Conservation (phyloP, 345 rosid species). For the Anastatica hierochuntica region DNA sequence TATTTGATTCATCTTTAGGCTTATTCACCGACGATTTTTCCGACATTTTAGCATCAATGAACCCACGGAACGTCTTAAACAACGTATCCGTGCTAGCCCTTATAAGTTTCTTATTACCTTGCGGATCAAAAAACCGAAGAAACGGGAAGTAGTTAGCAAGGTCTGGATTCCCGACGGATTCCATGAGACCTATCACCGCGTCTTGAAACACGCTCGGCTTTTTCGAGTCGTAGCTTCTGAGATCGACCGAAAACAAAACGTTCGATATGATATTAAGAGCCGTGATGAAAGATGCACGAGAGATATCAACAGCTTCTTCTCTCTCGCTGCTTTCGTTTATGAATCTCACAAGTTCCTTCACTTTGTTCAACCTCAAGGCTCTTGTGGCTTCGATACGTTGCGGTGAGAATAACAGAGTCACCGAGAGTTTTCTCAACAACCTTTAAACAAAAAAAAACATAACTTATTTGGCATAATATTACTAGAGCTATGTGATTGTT, state of each 20-base stretch:
- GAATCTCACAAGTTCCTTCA: slow-evolving; percentile 21
- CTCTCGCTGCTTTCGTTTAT: slow-evolving; percentile 10
- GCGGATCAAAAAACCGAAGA: slow-evolving; percentile 33
- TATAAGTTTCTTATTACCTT: no score
- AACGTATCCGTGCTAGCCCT: no score
- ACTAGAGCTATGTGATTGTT: no score
- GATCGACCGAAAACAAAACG: slow-evolving; percentile 35
- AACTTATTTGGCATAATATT: no score
- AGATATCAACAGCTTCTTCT: slow-evolving; percentile 28
- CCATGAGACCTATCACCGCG: slow-evolving; percentile 24
- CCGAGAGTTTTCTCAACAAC: slow-evolving; percentile 9
- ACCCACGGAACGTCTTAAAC: no score
- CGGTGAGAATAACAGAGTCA: slow-evolving; percentile 13
- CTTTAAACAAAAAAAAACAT: no score
- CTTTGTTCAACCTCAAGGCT: slow-evolving; percentile 5
- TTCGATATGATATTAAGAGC: slow-evolving; percentile 32
- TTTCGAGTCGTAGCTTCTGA: slow-evolving; percentile 21
- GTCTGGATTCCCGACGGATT: slow-evolving; percentile 34
- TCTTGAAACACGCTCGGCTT: slow-evolving; percentile 21
- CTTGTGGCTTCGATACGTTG: slow-evolving; percentile 16
- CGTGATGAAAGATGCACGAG: no score
- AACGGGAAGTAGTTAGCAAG: slow-evolving; percentile 36
- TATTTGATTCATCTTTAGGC: no score
- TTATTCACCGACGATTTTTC: no score
- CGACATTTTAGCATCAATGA: no score